Evolutionary conservation across 495 filamentous ascomycete genomes (phyloP), one percentile per base, ranked within the genome.

Genomic region (Podospora conica): DNA sequence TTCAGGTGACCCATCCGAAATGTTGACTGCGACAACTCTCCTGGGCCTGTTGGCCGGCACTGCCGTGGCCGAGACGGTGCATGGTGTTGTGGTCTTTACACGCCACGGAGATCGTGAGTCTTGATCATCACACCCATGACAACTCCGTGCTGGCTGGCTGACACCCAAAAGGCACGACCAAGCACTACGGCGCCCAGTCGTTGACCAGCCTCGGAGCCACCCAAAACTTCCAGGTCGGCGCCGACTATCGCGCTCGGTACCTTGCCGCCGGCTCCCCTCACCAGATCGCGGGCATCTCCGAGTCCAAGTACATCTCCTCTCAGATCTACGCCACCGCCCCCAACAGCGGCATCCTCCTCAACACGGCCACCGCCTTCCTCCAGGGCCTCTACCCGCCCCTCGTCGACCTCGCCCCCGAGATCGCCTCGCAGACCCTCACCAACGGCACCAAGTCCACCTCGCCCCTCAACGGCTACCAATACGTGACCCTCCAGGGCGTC

Each of bases 41-140:
- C 11, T 63, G 61, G 48, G 60, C 53, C 55, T 57, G 18, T 28
- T 90, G 88, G 68, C 87, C 87, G 40, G 60, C 64, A 58, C 64
- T 10, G 65, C 65, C 18, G 60, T 59, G 18, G 70, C 66, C 12
- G 66, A 73, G 55, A 73, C 69, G 1, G 31, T 71, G 28, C 63
- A 69, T 48, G 69, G 69, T 25, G 69, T 48, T 40, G 53, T 71
- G 2, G 67, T 71, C 31, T 71, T 71, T 48, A 24, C 67, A 3
- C 67, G 69, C 55, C 69, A 71, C 53, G 69, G 69, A 21, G 69
- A 71, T 58, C 21, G 69, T 65, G 63, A 24, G 65, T 65, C 12
- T 57, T 56, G n/a, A 7, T 23, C 20, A 0, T 12, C 55, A 23
- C 11, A 15, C n/a, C 15, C 53, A n/a, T 33, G 22, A 11, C 11